These are phyloP conservation scores for Suhomyces maxii DNA, from an alignment of 1,139 yeast genomes.

Conservation along the genomic window DNA sequence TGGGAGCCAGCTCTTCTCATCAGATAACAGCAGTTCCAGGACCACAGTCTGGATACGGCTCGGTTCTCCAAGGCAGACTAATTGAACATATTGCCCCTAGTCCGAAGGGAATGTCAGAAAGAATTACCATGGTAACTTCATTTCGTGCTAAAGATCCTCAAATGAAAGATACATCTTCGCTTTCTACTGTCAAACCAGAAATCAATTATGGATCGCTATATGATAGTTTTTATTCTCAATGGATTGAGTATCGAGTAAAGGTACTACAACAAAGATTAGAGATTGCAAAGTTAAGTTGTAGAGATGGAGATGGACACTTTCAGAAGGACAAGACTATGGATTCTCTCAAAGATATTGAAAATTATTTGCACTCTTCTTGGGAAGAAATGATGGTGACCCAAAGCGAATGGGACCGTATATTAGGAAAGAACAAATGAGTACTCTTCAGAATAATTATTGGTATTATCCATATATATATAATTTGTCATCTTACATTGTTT, in stretches of 20 bases:
- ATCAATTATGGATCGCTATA: constrained; percentile 35
- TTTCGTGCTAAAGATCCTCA: constrained; percentile 34
- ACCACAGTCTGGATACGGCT: constrained; percentile 56
- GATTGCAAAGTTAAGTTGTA: constrained; percentile 20
- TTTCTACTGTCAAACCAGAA: constrained; percentile 42
- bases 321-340: constrained; percentile 40
- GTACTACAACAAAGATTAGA: constrained; percentile 37
- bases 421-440: not conserved
- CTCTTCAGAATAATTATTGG: too few relatives aligned
- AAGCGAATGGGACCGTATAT: constrained; percentile 23
- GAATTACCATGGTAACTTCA: constrained; percentile 52
- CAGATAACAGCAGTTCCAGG: constrained; percentile 49
- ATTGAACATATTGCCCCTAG: constrained; percentile 57
- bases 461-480: too few relatives aligned
- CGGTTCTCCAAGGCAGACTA: constrained; percentile 55
- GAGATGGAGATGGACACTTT: constrained; percentile 30
- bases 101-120: constrained; percentile 52
- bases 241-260: constrained; percentile 32
- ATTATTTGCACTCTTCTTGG: constrained; percentile 42
- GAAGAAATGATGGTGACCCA: constrained; percentile 46
- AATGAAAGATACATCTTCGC: constrained; percentile 29
- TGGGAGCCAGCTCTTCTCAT: constrained; percentile 30
- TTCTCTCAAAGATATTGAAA: constrained; percentile 38
- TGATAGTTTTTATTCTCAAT: constrained; percentile 36
- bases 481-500: too few relatives aligned